A percentile compares a stretch with the other conserved stretches of the same genome.
Conservation (phyloP, 768 basidiomycete genomes). For the Pholiota molesta region DNA sequence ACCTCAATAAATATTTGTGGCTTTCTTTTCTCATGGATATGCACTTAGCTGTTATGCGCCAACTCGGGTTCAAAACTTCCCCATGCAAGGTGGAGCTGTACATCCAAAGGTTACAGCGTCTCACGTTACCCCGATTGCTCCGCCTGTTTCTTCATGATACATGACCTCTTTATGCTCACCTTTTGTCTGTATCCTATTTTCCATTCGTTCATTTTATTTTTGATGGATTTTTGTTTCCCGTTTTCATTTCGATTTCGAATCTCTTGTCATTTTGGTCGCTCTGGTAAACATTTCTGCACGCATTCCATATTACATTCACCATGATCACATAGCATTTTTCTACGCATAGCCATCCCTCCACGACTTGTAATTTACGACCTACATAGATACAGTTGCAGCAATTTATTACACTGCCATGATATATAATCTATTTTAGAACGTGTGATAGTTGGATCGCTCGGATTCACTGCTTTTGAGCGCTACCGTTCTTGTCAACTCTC, state of each 20-base stretch:
- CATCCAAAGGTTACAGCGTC: constrained; percentile 57
- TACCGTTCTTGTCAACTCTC: background rate
- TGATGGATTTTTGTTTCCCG: constrained; percentile 28
- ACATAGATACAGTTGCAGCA: constrained; percentile 35
- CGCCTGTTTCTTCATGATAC: constrained; percentile 38
- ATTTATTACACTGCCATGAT: background rate
- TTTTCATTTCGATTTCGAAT: constrained; percentile 35
- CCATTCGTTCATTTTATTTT: constrained; percentile 15
- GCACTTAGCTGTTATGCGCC: constrained; percentile 63
- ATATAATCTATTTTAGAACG: constrained; percentile 14
- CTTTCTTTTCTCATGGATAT: constrained; percentile 7
- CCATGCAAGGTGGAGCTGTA: constrained; percentile 58
- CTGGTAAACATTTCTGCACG: constrained; percentile 37
- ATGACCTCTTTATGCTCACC: constrained; percentile 22
- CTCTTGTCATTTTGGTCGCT: constrained; percentile 34
- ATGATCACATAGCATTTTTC: constrained; percentile 27
- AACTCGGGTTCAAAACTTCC: constrained; percentile 90
- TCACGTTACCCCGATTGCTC: constrained; percentile 13
- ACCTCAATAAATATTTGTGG: background rate
- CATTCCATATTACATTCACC: constrained; percentile 26
- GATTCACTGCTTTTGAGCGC: background rate
- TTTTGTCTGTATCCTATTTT: constrained; percentile 20
- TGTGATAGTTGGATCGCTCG: constrained; percentile 15
- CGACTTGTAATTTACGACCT: constrained; percentile 46
- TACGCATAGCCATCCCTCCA: constrained; percentile 31